A percentile compares a stretch with the other conserved stretches of the same genome.
phyloP scores from a whole-genome alignment of 1,139 yeast genomes.

The Suhomyces anneliseae region DNA sequence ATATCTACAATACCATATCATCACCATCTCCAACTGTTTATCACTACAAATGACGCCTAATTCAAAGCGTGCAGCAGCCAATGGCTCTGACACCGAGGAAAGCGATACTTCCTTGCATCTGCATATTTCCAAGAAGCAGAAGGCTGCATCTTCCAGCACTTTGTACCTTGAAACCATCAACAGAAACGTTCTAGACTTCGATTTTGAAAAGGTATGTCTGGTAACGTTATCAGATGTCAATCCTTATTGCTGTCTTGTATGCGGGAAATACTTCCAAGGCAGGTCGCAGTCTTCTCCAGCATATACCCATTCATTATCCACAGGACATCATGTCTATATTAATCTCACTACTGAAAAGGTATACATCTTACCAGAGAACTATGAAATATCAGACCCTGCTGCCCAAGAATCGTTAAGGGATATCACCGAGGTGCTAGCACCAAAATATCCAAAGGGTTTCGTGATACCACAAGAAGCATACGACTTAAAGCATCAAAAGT shows the following conservation, averaged over 20 bases:
- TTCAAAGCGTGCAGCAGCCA: not conserved
- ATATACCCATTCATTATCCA: constrained; percentile 62
- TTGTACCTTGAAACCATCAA: constrained; percentile 56
- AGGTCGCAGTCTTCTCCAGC: constrained; percentile 64
- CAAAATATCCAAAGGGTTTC: constrained; percentile 41
- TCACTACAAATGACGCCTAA: not conserved
- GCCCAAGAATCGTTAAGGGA: constrained; percentile 44
- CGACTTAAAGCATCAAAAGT: constrained; percentile 48
- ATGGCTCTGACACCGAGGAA: not conserved
- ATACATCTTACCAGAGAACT: constrained; percentile 63
- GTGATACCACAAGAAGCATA: constrained; percentile 14
- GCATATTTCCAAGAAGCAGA: not conserved
- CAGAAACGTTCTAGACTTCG: constrained; percentile 62
- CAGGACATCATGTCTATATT: constrained; percentile 63
- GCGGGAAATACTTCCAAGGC: constrained; percentile 77
- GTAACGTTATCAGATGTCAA: constrained; percentile 60
- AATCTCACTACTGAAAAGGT: constrained; percentile 50
- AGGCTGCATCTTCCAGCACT: not conserved
- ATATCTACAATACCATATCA: not conserved
- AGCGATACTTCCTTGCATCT: not conserved
- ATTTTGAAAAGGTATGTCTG: constrained; percentile 65
- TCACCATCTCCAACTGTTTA: not conserved
- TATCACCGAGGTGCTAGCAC: constrained; percentile 53
- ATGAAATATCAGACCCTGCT: constrained; percentile 32
- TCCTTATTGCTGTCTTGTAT: constrained; percentile 69